phyloP scores from a whole-genome alignment of 2,329 filamentous ascomycete species.

The Alternaria infectoria region DNA sequence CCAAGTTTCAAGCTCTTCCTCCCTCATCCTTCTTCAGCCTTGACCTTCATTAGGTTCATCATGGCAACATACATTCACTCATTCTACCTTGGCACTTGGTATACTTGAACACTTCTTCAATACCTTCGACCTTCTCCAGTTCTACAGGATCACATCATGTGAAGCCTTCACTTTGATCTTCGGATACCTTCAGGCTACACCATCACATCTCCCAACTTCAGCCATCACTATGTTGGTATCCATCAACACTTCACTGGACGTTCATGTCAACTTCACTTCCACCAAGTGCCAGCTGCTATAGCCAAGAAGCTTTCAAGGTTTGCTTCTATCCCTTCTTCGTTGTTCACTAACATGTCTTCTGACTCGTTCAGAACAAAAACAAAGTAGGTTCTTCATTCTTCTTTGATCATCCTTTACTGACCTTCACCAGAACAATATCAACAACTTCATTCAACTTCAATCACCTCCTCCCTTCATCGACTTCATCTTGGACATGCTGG shows the following conservation, averaged over 20 bases:
- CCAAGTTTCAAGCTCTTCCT: background rate
- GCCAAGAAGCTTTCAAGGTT: constrained; percentile 3
- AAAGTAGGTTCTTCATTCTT: background rate
- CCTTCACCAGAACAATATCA: background rate
- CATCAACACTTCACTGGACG: background rate
- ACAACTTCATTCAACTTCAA: background rate
- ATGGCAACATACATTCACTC: constrained; percentile 14
- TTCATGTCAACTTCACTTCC: background rate
- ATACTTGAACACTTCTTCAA: background rate
- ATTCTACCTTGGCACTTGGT: constrained; percentile 12
- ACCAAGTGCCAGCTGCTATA: background rate
- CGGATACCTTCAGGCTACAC: background rate
- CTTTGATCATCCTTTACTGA: background rate
- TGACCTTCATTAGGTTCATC: background rate
- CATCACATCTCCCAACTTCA: background rate
- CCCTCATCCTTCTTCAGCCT: background rate
- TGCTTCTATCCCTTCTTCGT: background rate
- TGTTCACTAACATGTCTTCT: background rate
- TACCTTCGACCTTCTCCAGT: background rate
- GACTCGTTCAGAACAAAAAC: background rate
- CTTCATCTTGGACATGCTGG: background rate
- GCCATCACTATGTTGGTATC: background rate
- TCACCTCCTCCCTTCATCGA: background rate
- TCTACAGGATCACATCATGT: background rate
- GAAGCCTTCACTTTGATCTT: background rate